A percentile compares a stretch with the other conserved stretches of the same genome.
These are phyloP conservation scores for Pseudogymnoascus destructans DNA, from an alignment of 2,329 filamentous ascomycete genomes.

Conservation along the genomic window DNA sequence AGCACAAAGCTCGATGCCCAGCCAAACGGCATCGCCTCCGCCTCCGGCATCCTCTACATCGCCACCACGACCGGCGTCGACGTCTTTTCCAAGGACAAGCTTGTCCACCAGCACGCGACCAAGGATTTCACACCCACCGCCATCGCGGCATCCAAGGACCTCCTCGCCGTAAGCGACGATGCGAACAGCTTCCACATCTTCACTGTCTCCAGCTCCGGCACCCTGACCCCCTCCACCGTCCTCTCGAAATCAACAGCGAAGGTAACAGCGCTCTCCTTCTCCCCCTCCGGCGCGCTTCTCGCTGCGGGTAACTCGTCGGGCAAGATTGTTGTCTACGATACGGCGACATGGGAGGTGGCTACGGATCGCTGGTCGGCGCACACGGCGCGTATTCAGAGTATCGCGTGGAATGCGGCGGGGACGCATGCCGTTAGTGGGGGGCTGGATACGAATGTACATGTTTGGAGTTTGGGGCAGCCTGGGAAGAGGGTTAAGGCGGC, in stretches of 20 bases:
- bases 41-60: conserved; percentile 36
- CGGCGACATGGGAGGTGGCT: conserved; percentile 52
- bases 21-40: conserved; percentile 58
- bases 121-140: conserved; percentile 54
- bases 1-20: conserved; percentile 60
- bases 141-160: conserved; percentile 53
- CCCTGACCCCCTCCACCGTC: conserved; percentile 31
- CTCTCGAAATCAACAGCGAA: conserved; percentile 57
- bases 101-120: conserved; percentile 42
- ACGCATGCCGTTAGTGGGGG: conserved; percentile 73
- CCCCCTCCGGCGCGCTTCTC: conserved; percentile 59
- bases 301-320: conserved; percentile 74
- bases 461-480: conserved; percentile 78
- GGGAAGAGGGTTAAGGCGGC: conserved; percentile 70
- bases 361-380: conserved; percentile 70
- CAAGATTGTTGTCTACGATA: conserved; percentile 74
- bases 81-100: conserved; percentile 46
- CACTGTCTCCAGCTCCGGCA: conserved; percentile 38
- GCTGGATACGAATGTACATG: conserved; percentile 81
- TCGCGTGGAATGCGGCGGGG: conserved; percentile 66
- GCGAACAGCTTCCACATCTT: conserved; percentile 67
- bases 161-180: conserved; percentile 65
- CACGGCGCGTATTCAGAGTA: conserved; percentile 51
- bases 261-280: conserved; percentile 75
- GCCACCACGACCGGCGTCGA: conserved; percentile 43